These are phyloP conservation scores for Aspergillus terreus DNA, from an alignment of 2,329 filamentous ascomycete species.

Conservation along the genomic window DNA sequence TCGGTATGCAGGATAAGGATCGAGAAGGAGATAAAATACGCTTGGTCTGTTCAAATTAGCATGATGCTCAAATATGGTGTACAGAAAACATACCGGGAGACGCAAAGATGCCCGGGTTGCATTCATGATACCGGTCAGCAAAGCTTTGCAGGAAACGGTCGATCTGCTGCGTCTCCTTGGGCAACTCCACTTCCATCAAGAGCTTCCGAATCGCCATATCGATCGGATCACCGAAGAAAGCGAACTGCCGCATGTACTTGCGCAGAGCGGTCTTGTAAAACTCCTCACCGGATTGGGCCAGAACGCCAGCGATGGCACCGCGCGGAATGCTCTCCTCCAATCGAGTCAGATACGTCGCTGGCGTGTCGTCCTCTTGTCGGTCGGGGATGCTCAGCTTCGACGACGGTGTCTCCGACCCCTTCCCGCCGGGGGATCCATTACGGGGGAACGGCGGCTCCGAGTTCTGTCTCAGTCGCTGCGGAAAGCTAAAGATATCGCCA, in stretches of 20 bases:
- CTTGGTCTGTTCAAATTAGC: slow-evolving; percentile 61
- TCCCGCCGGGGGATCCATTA: slow-evolving; percentile 57
- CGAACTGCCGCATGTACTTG: slow-evolving; percentile 93
- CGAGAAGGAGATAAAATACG: slow-evolving; percentile 98
- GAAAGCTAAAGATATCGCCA: slow-evolving; percentile 77
- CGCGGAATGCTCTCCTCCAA: slow-evolving; percentile 77
- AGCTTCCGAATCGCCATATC: slow-evolving; percentile 97
- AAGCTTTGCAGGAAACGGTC: slow-evolving; percentile 92
- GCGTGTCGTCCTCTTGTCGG: slow-evolving; percentile 80
- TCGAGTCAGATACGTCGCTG: slow-evolving; percentile 80
- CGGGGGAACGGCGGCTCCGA: slow-evolving; percentile 66
- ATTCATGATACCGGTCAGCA: slow-evolving; percentile 95
- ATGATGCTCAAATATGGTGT: not conserved
- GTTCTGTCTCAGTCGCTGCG: slow-evolving; percentile 73
- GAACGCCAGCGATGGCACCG: slow-evolving; percentile 75
- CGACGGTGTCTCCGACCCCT: slow-evolving; percentile 64
- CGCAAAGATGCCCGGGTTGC: slow-evolving; percentile 92
- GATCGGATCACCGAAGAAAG: slow-evolving; percentile 94
- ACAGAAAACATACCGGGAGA: slow-evolving; percentile 53
- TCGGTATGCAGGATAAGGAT: slow-evolving; percentile 95
- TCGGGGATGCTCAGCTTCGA: slow-evolving; percentile 69
- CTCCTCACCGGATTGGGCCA: slow-evolving; percentile 80
- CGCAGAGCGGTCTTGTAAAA: slow-evolving; percentile 81
- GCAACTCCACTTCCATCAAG: slow-evolving; percentile 92
- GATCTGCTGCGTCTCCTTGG: slow-evolving; percentile 97